A percentile compares a stretch with the other conserved stretches of the same genome.
Conservation (phyloP, 139 green algal genomes). For the Zygnema circumcarinatum region DNA sequence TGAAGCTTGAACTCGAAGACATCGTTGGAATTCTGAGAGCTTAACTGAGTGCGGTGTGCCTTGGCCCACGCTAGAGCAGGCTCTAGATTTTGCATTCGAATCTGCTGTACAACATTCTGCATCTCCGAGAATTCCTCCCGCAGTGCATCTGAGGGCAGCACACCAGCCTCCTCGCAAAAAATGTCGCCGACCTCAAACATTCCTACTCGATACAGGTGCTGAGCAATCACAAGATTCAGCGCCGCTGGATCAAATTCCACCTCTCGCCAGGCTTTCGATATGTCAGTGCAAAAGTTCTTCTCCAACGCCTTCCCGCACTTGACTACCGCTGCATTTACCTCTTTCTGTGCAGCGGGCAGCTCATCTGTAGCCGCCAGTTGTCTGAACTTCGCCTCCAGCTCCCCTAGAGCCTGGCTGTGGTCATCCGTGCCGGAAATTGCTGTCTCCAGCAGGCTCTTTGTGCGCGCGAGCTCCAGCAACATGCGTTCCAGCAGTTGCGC, state of each 20-base stretch:
- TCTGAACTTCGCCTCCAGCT: neutral
- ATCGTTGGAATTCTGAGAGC: conserved; percentile 46
- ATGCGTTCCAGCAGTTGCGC: conserved; percentile 62
- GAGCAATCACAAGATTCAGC: conserved; percentile 82
- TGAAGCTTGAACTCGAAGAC: conserved; percentile 88
- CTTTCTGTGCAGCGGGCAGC: neutral
- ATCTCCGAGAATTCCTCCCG: conserved; percentile 70
- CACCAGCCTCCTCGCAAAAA: conserved; percentile 79
- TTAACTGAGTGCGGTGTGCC: conserved; percentile 69
- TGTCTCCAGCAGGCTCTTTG: conserved; percentile 10
- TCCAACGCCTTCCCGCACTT: conserved; percentile 60
- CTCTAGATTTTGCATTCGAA: conserved; percentile 60
- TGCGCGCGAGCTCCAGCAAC: conserved; percentile 43
- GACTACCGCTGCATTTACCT: neutral
- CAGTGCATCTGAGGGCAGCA: conserved; percentile 66
- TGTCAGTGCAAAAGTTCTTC: conserved; percentile 77
- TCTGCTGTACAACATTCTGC: conserved; percentile 80
- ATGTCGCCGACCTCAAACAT: conserved; percentile 80
- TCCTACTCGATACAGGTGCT: conserved; percentile 90
- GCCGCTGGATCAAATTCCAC: conserved; percentile 67
- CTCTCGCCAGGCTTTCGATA: conserved; percentile 72
- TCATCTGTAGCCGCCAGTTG: neutral
- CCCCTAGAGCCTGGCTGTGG: neutral
- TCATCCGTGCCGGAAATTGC: neutral
- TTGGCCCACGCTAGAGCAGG: conserved; percentile 85